Evolutionary conservation across 148 eudicot genomes (phyloP).

Genomic region (Rhododendron simsii): DNA sequence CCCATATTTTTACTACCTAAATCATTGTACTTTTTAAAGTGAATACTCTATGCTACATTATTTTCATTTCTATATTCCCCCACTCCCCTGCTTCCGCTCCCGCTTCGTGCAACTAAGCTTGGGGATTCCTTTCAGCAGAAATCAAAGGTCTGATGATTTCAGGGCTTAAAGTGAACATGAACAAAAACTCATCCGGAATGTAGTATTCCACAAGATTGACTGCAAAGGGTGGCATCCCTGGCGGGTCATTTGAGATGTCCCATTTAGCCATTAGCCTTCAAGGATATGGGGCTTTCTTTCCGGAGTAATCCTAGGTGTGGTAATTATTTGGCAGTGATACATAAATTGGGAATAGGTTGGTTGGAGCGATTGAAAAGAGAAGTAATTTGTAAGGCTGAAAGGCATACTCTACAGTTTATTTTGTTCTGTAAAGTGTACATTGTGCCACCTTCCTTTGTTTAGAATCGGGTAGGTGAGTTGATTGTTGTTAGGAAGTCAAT

Average conservation of each 20-base stretch:
- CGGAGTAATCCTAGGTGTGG: neutral
- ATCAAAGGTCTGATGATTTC: neutral
- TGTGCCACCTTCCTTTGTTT: constrained; percentile 1
- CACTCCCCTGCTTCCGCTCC: too few relatives aligned
- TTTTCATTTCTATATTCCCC: too few relatives aligned
- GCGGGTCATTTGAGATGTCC: neutral
- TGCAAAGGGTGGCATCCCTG: neutral
- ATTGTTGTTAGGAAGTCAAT: neutral
- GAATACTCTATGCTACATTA: too few relatives aligned
- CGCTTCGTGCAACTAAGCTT: neutral
- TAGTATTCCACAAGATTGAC: neutral
- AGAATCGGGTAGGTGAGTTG: neutral
- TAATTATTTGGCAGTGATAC: neutral
- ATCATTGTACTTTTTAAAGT: too few relatives aligned
- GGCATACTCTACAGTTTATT: neutral
- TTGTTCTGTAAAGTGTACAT: neutral
- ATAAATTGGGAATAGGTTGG: neutral
- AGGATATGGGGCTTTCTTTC: neutral
- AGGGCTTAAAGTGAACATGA: neutral
- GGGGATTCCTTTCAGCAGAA: neutral
- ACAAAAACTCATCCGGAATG: neutral
- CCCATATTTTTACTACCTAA: too few relatives aligned
- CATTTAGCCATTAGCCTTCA: neutral
- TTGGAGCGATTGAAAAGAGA: neutral
- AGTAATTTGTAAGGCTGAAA: neutral